Evolutionary conservation across 2,329 filamentous ascomycete species (phyloP).

Genomic region (Botrytis pseudocinerea): DNA sequence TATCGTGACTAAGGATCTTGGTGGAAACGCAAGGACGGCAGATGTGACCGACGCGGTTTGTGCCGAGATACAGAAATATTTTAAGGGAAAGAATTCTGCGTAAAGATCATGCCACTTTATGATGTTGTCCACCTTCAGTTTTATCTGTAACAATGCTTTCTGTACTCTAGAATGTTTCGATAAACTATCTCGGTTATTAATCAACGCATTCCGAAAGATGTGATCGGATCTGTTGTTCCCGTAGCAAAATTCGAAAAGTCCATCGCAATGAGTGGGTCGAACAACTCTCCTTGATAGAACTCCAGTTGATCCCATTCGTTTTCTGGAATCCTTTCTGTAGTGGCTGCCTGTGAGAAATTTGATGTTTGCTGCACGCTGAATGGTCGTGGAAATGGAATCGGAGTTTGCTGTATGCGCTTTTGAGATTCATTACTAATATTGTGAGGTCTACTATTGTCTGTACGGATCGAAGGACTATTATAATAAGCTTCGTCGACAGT

Average conservation of each 20-base stretch:
- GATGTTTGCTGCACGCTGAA: not conserved
- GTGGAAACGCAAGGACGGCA: constrained; percentile 42
- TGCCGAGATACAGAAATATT: constrained; percentile 31
- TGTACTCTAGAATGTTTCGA: not conserved
- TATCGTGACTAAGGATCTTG: constrained; percentile 48
- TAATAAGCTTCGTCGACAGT: not conserved
- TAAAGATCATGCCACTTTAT: not conserved
- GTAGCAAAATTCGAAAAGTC: not conserved
- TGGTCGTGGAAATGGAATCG: not conserved
- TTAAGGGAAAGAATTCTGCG: not conserved
- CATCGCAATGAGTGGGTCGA: not conserved
- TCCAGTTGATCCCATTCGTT: not conserved
- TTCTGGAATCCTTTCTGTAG: not conserved
- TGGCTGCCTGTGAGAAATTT: not conserved
- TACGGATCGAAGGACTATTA: not conserved
- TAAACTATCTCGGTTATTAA: not conserved
- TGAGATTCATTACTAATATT: not conserved
- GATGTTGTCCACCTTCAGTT: not conserved
- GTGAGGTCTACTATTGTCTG: not conserved
- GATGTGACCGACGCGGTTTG: constrained; percentile 38
- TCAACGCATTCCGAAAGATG: not conserved
- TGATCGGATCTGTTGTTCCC: not conserved
- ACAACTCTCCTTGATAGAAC: not conserved
- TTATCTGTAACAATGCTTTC: not conserved
- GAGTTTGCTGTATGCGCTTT: not conserved